These are phyloP conservation scores for Aspergillus pseudoglaucus DNA, from an alignment of 2,329 filamentous ascomycete genomes.

Conservation along the genomic window DNA sequence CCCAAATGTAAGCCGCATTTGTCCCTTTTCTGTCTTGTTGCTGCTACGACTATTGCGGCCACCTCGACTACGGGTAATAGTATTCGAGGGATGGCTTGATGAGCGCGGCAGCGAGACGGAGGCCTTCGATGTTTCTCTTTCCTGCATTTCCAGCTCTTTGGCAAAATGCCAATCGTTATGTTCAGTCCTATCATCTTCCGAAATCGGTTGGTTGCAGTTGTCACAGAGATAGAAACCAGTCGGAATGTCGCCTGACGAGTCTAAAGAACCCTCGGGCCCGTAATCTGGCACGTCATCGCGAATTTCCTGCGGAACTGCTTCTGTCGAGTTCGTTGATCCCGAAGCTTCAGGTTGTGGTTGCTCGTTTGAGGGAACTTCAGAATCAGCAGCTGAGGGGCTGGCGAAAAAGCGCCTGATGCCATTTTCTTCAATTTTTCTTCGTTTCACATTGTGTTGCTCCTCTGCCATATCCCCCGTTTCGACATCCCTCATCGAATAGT, in stretches of 20 bases:
- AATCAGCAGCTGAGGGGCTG: slow-evolving; percentile 23
- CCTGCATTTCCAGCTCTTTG: slow-evolving; percentile 68
- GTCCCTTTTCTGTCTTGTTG: slow-evolving; percentile 30
- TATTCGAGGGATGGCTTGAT: slow-evolving; percentile 8
- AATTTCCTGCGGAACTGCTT: neutral
- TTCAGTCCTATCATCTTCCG: slow-evolving; percentile 56
- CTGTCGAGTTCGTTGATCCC: neutral
- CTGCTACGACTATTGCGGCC: slow-evolving; percentile 19
- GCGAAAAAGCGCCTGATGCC: slow-evolving; percentile 56
- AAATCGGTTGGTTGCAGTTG: slow-evolving; percentile 59
- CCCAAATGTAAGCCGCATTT: slow-evolving; percentile 30
- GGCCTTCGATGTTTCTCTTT: slow-evolving; percentile 37
- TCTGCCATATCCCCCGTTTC: slow-evolving; percentile 8
- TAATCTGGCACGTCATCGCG: neutral
- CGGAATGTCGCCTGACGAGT: neutral
- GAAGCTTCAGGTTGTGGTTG: neutral
- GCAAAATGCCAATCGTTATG: slow-evolving; percentile 95
- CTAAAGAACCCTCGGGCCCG: neutral
- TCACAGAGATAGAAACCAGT: slow-evolving; percentile 47
- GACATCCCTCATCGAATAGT: slow-evolving; percentile 11
- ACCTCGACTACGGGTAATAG: slow-evolving; percentile 15
- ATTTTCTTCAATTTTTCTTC: slow-evolving; percentile 42
- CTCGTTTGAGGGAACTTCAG: neutral
- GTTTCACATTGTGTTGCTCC: slow-evolving; percentile 31
- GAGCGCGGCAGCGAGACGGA: slow-evolving; percentile 10